phyloP scores from a whole-genome alignment of 345 rosid genomes.

The Geranium rotundifolium region DNA sequence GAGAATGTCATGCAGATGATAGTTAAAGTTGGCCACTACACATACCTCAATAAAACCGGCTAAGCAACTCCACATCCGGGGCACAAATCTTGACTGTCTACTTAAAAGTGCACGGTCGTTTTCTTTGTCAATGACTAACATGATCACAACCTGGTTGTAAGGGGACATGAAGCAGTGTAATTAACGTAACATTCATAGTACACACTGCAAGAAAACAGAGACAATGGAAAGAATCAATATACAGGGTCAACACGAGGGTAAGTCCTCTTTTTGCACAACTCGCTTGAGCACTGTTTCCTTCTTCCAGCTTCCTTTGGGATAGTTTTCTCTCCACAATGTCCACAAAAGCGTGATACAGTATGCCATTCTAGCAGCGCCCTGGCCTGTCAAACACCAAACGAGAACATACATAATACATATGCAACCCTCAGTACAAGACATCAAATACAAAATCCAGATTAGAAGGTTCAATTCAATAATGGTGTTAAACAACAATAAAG shows the following conservation, averaged over 20 bases:
- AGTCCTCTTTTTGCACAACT: conserved; percentile 47
- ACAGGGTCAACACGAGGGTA: conserved; percentile 97
- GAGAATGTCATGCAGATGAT: not conserved
- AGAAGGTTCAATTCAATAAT: not conserved
- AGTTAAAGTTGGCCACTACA: conserved; percentile 1
- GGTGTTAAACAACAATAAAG: too few relatives aligned
- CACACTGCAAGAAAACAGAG: conserved; percentile 1
- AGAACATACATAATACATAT: not conserved
- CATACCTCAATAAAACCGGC: conserved; percentile 90
- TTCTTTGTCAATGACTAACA: conserved; percentile 83
- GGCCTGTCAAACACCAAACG: conserved; percentile 34
- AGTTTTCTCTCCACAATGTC: conserved; percentile 62
- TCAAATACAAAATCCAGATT: too few relatives aligned
- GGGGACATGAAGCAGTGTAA: not conserved
- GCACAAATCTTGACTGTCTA: conserved; percentile 77
- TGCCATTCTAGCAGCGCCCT: conserved; percentile 92
- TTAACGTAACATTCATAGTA: not conserved
- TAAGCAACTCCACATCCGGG: conserved; percentile 96
- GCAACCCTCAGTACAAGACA: not conserved
- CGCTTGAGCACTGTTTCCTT: conserved; percentile 59
- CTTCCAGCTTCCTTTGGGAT: conserved; percentile 73
- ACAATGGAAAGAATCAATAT: conserved; percentile 6
- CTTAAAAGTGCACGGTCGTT: conserved; percentile 74
- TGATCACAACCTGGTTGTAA: conserved; percentile 68
- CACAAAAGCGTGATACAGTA: conserved; percentile 52